phyloP scores from a whole-genome alignment of 2,329 filamentous ascomycete species.

The Hansfordia pulvinata region DNA sequence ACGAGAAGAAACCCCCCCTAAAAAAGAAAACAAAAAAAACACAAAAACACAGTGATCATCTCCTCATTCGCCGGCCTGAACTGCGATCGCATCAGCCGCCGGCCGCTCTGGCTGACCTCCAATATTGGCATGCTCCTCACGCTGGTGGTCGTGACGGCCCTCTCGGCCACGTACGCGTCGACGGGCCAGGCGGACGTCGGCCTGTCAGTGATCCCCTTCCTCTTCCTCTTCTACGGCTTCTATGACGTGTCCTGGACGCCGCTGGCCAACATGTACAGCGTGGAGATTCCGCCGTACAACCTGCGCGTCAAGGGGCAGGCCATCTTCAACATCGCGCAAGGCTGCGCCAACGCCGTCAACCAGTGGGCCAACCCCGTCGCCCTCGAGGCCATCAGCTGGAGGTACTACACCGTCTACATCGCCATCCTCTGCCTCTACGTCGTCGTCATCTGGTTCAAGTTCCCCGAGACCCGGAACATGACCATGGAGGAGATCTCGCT shows the following conservation, averaged over 20 bases:
- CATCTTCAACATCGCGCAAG: slow-evolving; percentile 11
- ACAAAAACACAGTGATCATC: no score
- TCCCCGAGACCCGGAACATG: slow-evolving; percentile 16
- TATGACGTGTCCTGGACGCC: slow-evolving; percentile 19
- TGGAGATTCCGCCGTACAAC: slow-evolving; percentile 14
- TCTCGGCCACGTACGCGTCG: slow-evolving; percentile 20
- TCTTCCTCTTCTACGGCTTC: slow-evolving; percentile 19
- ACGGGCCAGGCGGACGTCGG: slow-evolving; percentile 16
- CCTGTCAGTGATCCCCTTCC: slow-evolving; percentile 21
- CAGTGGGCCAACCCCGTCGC: slow-evolving; percentile 23
- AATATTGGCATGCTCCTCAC: slow-evolving; percentile 26
- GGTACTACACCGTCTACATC: slow-evolving; percentile 24
- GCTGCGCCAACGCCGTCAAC: slow-evolving; percentile 14
- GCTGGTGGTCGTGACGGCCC: slow-evolving; percentile 26
- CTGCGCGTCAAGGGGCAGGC: slow-evolving; percentile 12
- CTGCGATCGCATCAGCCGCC: no score
- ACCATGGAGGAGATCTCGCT: slow-evolving; percentile 15
- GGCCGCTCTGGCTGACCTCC: slow-evolving; percentile 25
- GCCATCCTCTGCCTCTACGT: slow-evolving; percentile 15
- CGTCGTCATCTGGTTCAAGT: slow-evolving; percentile 19
- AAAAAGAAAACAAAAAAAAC: no score
- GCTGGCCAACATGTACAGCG: slow-evolving; percentile 14
- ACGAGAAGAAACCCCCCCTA: no score
- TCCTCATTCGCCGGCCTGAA: no score
- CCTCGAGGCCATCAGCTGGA: slow-evolving; percentile 22